These are phyloP conservation scores for Rhodosporidiobolus odoratus DNA, from an alignment of 768 basidiomycete species.

Conservation along the genomic window DNA sequence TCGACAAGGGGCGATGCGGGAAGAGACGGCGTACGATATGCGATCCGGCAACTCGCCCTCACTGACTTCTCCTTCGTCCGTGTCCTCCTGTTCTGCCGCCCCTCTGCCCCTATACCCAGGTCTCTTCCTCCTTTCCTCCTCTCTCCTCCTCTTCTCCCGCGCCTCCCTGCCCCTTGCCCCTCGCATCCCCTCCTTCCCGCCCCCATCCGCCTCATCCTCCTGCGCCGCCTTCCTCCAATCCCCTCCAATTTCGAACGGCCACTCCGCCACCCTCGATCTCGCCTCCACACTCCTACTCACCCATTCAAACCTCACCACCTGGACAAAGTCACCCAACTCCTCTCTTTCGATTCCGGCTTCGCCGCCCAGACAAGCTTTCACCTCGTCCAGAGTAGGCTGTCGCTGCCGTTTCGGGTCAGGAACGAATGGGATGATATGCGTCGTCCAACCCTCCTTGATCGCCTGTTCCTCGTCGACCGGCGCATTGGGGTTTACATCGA, in stretches of 20 bases:
- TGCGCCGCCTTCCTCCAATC: background rate
- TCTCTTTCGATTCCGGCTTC: background rate
- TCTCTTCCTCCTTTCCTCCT: background rate
- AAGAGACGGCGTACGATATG: conserved; percentile 14
- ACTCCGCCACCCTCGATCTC: background rate
- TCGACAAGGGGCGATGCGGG: background rate
- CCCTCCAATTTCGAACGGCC: background rate
- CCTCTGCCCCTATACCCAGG: background rate
- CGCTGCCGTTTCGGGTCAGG: background rate
- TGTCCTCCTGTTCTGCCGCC: conserved; percentile 4
- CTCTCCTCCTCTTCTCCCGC: background rate
- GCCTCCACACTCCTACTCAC: background rate
- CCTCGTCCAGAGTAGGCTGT: conserved; percentile 7
- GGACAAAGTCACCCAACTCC: conserved; percentile 21
- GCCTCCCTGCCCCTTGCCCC: background rate
- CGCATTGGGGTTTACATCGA: background rate
- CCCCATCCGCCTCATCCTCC: background rate
- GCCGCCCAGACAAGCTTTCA: conserved; percentile 16
- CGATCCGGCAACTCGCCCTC: background rate
- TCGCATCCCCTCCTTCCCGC: background rate
- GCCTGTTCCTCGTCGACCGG: conserved; percentile 3
- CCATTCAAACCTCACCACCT: conserved; percentile 25
- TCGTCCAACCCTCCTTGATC: conserved; percentile 17
- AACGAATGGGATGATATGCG: conserved; percentile 28
- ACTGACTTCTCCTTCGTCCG: background rate